A percentile compares a stretch with the other conserved stretches of the same genome.
Conservation (phyloP, 768 basidiomycete genomes). For the Pisolithus sp. region DNA sequence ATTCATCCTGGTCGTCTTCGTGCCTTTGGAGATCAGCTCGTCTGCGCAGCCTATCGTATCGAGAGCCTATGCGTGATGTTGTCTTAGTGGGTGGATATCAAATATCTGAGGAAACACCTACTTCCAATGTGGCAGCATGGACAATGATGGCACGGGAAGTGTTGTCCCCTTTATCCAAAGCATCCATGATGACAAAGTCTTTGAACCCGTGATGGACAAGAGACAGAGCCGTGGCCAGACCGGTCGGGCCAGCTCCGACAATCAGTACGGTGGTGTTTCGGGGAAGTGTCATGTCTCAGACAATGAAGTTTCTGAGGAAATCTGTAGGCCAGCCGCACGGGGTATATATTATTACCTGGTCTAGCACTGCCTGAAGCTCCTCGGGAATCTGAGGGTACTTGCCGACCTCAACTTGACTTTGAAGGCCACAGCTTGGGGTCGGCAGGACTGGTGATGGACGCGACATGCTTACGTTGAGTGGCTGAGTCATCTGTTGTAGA, state of each 20-base stretch:
- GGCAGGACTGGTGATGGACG: no score
- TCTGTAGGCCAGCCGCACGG: neutral
- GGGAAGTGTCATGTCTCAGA: conserved; percentile 25
- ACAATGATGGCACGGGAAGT: conserved; percentile 41
- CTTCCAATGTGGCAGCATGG: conserved; percentile 51
- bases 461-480: no score
- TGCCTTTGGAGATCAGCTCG: conserved; percentile 31
- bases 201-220: conserved; percentile 27
- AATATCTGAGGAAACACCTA: conserved; percentile 11
- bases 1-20: conserved; percentile 21
- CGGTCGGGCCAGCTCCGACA: conserved; percentile 28
- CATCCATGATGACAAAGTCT: conserved; percentile 42
- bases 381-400: no score
- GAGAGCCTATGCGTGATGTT: conserved; percentile 35
- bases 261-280: conserved; percentile 37
- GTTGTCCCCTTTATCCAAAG: conserved; percentile 23
- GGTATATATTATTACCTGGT: neutral
- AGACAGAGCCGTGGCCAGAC: conserved; percentile 35
- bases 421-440: no score
- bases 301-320: neutral
- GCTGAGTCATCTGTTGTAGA: no score
- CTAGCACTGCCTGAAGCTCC: neutral
- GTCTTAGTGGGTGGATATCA: conserved; percentile 20
- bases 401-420: no score
- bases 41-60: conserved; percentile 40